Conservation (phyloP, 2,329 filamentous ascomycete genomes). For the Taxawa tesnikishii region DNA sequence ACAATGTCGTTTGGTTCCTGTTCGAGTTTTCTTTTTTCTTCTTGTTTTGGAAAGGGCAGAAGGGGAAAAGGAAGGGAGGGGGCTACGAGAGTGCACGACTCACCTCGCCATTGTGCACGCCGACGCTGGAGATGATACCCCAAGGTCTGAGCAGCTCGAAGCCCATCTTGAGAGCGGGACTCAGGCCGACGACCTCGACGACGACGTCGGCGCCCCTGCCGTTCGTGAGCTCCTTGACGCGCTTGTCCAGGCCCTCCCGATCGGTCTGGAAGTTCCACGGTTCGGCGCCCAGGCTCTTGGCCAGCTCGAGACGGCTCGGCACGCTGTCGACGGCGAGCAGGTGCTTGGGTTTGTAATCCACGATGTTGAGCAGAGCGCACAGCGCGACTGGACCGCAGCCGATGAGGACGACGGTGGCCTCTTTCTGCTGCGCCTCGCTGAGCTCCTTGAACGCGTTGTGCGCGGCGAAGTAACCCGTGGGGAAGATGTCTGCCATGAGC, state of each 20-base stretch:
- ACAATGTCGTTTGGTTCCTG: no score
- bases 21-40: no score
- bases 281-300: constrained; percentile 64
- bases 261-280: constrained; percentile 67
- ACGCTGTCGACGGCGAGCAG: constrained; percentile 61
- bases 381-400: constrained; percentile 73
- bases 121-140: constrained; percentile 35
- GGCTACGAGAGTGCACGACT: not conserved
- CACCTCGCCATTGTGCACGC: constrained; percentile 34
- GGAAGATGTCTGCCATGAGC: constrained; percentile 89
- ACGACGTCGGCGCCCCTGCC: constrained; percentile 78
- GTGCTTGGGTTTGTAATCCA: constrained; percentile 63
- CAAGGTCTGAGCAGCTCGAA: constrained; percentile 38
- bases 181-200: constrained; percentile 43
- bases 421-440: constrained; percentile 42
- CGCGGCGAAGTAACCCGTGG: constrained; percentile 70
- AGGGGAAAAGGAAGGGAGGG: not conserved
- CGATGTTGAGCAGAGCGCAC: constrained; percentile 66
- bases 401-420: constrained; percentile 64
- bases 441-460: constrained; percentile 62
- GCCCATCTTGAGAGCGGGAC: constrained; percentile 33
- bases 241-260: constrained; percentile 49
- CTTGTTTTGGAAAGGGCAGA: no score
- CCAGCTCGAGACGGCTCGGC: constrained; percentile 51
- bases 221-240: constrained; percentile 62